These are phyloP conservation scores for Colletotrichum shisoi DNA, from an alignment of 2,329 filamentous ascomycete species.

Conservation along the genomic window DNA sequence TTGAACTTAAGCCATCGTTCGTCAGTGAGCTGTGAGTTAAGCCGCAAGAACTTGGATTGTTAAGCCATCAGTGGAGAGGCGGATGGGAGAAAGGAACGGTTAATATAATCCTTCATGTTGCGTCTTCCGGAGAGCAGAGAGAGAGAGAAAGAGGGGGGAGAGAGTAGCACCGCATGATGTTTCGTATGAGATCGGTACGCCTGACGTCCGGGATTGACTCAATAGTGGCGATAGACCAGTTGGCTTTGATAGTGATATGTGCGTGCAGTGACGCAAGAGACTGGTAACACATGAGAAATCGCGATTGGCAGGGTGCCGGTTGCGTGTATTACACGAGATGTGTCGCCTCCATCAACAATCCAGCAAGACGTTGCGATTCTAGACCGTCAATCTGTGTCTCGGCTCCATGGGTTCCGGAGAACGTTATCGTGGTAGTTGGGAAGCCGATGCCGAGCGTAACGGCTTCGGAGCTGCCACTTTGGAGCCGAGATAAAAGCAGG, in stretches of 20 bases:
- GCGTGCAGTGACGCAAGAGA: not conserved
- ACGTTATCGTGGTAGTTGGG: not conserved
- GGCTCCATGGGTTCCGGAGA: not conserved
- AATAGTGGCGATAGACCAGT: too few species aligned
- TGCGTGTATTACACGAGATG: not conserved
- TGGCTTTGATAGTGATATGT: not conserved
- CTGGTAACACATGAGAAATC: not conserved
- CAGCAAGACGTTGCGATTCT: not conserved
- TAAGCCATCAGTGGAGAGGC: not conserved
- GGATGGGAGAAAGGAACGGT: not conserved
- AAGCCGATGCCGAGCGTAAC: conserved; percentile 16
- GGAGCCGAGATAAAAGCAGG: not conserved
- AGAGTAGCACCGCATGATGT: not conserved
- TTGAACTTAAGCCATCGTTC: not conserved
- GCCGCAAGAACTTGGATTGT: not conserved
- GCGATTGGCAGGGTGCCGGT: not conserved
- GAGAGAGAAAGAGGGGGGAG: not conserved
- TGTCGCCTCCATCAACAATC: not conserved
- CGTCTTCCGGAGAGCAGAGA: not conserved
- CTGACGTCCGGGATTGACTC: too few species aligned
- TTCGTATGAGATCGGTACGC: too few species aligned
- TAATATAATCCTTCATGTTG: not conserved
- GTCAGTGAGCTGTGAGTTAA: not conserved
- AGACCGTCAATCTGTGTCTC: not conserved
- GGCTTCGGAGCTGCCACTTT: conserved; percentile 4